These are phyloP conservation scores for Mucor piriformis DNA, from an alignment of 371 early-diverging fungal genomes.

Conservation along the genomic window DNA sequence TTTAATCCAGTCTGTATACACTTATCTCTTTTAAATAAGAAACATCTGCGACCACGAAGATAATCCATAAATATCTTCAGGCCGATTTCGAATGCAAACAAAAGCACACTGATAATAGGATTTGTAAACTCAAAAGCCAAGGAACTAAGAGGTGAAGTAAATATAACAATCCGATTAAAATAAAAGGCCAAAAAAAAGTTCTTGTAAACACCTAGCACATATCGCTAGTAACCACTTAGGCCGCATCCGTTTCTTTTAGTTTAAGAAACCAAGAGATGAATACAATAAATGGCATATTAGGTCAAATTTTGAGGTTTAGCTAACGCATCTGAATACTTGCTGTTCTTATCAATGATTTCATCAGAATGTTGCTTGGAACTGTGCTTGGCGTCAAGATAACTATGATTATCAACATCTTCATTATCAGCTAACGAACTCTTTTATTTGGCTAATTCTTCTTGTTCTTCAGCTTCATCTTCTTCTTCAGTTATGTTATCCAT, in stretches of 20 bases:
- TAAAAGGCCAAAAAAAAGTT: constrained; percentile 38
- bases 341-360: background rate
- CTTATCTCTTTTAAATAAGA: no score
- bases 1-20: background rate
- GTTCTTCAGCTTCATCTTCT: background rate
- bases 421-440: background rate
- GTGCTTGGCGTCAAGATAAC: background rate
- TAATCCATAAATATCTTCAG: constrained; percentile 37
- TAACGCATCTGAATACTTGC: background rate
- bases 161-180: constrained; percentile 33
- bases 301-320: constrained; percentile 2
- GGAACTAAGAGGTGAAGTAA: constrained; percentile 37
- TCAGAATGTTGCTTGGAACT: constrained; percentile 1
- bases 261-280: background rate
- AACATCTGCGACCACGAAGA: no score
- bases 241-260: constrained; percentile 1
- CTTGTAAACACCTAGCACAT: constrained; percentile 28
- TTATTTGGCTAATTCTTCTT: background rate
- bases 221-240: constrained; percentile 32
- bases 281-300: constrained; percentile 7
- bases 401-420: background rate
- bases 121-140: constrained; percentile 27
- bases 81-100: constrained; percentile 31
- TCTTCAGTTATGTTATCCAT: constrained; percentile 1
- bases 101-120: constrained; percentile 23